Base-by-base conservation (phyloP, 192 early-diverging fungal species). In the Coemansia brasiliensis region DNA sequence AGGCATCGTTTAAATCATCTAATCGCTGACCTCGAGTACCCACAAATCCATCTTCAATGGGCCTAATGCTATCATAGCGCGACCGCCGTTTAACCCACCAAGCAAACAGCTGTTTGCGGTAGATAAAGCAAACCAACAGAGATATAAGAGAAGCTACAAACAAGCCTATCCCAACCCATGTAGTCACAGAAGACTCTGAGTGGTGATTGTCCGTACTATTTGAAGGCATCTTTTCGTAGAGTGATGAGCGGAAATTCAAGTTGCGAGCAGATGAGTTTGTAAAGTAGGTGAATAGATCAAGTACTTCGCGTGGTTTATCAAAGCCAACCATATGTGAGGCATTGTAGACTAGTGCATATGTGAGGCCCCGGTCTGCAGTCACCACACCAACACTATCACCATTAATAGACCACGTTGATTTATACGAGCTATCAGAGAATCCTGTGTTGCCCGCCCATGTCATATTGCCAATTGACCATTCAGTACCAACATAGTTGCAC, bases 291-390 rank as follows among this genome's bases (percentile, higher is more conserved):
- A 85, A 79, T 49, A 88, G 63, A 46, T 86, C 85, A 17, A 84
- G 71, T n/a, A 83, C 53, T 42, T 82, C 88, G 38, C 65, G 59
- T 5, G 86, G 86, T 42, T 72, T 55, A 52, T 90, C 88, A 29
- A 88, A 79, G 24, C 86, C 84, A 10, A 85, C 84, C 88, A 90
- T 90, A 65, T 90, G 88, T 48, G 83, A 85, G 9, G 82, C 84
- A 55, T 88, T 72, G 61, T 76, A 57, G 22, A 87, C 64, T 2
- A 79, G 48, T 13, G 86, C 83, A 38, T 82, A 85, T 0, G 86
- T 86, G 32, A 90, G 77, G 11, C 88, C 88, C 16, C 85, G 67
- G 11, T 80, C 82, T 5, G 81, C 63, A 40, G 72, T 58, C 37
- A 79, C 77, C 6, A 43, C 46, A 15, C 88, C 88, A 8, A 67